A percentile compares a stretch with the other conserved stretches of the same genome.
Evolutionary conservation across 139 green algal genomes (phyloP).

Genomic region (Gonium pectorale): DNA sequence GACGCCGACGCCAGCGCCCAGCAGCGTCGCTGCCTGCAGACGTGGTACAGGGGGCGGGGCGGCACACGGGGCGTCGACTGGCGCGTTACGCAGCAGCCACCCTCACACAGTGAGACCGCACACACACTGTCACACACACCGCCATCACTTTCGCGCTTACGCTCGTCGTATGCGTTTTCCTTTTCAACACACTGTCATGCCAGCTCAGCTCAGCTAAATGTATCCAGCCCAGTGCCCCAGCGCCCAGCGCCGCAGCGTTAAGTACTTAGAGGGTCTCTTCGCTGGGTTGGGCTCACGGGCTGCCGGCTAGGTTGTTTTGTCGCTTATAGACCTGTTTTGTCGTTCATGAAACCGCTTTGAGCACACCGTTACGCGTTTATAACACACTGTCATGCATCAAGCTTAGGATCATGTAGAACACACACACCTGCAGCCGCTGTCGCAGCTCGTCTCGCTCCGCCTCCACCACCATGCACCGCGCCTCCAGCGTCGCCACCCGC

Average conservation of each 20-base stretch:
- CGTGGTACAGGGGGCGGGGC: background rate
- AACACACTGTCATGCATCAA: too few species aligned
- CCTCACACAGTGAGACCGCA: background rate
- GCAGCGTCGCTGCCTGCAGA: background rate
- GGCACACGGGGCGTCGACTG: background rate
- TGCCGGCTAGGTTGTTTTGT: background rate
- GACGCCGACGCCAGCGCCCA: background rate
- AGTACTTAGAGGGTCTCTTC: background rate
- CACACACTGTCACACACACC: too few species aligned
- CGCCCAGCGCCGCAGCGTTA: background rate
- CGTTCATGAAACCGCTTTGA: background rate
- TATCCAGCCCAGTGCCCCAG: too few species aligned
- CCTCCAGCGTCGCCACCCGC: constrained; percentile 20
- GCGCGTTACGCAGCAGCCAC: background rate
- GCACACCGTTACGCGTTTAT: background rate
- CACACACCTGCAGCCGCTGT: constrained; percentile 25
- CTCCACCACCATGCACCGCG: background rate
- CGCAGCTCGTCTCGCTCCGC: constrained; percentile 27
- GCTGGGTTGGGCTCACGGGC: background rate
- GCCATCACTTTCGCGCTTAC: too few species aligned
- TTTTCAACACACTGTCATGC: too few species aligned
- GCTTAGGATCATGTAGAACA: too few species aligned
- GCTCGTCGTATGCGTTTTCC: too few species aligned
- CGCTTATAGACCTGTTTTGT: background rate
- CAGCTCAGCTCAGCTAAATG: too few species aligned